Conservation (phyloP, 805 yeast species). For the Candida patagonica region DNA sequence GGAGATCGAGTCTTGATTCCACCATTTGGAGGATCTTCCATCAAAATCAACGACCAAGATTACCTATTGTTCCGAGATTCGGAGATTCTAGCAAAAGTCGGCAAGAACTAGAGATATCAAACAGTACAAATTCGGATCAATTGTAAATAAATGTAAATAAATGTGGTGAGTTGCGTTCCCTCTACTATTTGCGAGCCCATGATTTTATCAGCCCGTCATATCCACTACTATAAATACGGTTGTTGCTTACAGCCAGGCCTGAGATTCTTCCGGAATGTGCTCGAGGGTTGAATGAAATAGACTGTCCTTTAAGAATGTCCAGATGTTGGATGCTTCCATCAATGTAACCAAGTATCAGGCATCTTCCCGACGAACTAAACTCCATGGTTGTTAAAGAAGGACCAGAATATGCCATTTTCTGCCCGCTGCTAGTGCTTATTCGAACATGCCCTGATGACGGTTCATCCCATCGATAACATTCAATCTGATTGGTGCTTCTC, state of each 20-base stretch:
- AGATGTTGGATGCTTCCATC: conserved; percentile 68
- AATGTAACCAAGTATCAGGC: conserved; percentile 65
- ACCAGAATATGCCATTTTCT: not conserved
- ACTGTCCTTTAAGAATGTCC: conserved; percentile 61
- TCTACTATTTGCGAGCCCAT: conserved; percentile 7
- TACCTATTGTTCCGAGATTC: conserved; percentile 75
- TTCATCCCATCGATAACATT: conserved; percentile 19
- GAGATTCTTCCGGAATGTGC: conserved; percentile 58
- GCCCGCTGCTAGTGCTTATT: not conserved
- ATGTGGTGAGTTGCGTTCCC: not conserved
- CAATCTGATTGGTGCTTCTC: conserved; percentile 64
- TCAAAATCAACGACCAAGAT: conserved; percentile 77
- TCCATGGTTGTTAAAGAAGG: conserved; percentile 43
- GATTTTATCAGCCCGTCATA: conserved; percentile 59
- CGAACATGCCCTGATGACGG: not conserved
- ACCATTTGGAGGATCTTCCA: conserved; percentile 82
- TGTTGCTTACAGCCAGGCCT: conserved; percentile 51
- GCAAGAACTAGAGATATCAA: conserved; percentile 48
- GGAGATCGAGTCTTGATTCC: conserved; percentile 96
- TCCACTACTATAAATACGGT: conserved; percentile 50
- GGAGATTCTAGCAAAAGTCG: conserved; percentile 87
- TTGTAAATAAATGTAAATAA: conserved; percentile 5
- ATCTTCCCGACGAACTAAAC: conserved; percentile 63
- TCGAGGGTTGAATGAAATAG: conserved; percentile 50
- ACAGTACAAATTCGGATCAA: too few relatives aligned